These are phyloP conservation scores for Xanthoceras sorbifolium DNA, from an alignment of 345 rosid genomes.

Conservation along the genomic window DNA sequence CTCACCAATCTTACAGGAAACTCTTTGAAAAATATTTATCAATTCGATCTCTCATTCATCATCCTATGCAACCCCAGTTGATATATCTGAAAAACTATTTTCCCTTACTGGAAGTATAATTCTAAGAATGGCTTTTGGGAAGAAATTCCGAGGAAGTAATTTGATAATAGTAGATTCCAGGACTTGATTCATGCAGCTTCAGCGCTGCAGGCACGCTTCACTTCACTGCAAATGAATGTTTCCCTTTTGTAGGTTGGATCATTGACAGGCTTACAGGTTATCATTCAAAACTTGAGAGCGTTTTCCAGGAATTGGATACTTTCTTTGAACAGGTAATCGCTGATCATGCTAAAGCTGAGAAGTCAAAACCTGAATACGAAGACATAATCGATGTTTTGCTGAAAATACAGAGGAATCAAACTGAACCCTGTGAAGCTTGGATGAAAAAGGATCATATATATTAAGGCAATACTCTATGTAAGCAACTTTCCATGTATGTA, in stretches of 20 bases:
- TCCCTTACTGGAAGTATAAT: conserved; percentile 25
- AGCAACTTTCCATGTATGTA: not conserved
- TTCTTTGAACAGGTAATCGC: conserved; percentile 41
- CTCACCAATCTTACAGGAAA: conserved; percentile 20
- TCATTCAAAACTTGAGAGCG: conserved; percentile 32
- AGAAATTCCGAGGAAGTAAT: conserved; percentile 16
- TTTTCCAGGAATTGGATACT: conserved; percentile 35
- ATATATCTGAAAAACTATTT: conserved; percentile 27
- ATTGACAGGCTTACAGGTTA: conserved; percentile 39
- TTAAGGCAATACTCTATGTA: conserved; percentile 56
- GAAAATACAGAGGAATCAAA: conserved; percentile 30
- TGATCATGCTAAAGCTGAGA: conserved; percentile 35
- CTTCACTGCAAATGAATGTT: conserved; percentile 35
- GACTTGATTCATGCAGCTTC: conserved; percentile 30
- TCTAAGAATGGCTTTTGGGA: conserved; percentile 33
- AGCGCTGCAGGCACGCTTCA: conserved; percentile 27
- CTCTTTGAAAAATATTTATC: conserved; percentile 25
- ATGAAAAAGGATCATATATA: conserved; percentile 46
- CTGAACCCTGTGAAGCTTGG: conserved; percentile 15
- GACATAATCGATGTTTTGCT: conserved; percentile 55
- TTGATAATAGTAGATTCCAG: conserved; percentile 27
- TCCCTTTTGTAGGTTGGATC: conserved; percentile 40
- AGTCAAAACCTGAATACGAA: not conserved
- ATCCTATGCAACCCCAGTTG: conserved; percentile 18
- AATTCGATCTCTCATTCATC: conserved; percentile 26